Conservation (phyloP, 2,329 filamentous ascomycete species). For the Camillea tinctor region DNA sequence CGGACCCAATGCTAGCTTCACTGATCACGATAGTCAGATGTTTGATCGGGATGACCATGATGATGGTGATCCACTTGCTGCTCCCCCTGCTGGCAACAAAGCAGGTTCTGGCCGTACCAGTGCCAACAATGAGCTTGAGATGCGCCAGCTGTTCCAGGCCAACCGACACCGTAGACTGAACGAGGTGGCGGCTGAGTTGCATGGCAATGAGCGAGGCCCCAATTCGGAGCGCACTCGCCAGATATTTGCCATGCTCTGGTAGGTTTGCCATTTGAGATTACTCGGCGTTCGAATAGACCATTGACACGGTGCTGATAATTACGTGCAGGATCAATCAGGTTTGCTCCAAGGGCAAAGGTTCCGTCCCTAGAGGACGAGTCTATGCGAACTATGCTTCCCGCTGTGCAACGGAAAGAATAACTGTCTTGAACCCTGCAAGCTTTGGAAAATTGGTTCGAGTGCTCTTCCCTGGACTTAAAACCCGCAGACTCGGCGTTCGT, state of each 20-base stretch:
- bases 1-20: slow-evolving; percentile 51
- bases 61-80: slow-evolving; percentile 53
- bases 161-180: slow-evolving; percentile 67
- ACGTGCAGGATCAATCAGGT: slow-evolving; percentile 66
- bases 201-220: slow-evolving; percentile 75
- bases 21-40: slow-evolving; percentile 58
- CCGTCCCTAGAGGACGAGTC: slow-evolving; percentile 87
- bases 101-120: slow-evolving; percentile 62
- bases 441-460: slow-evolving; percentile 97
- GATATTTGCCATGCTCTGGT: slow-evolving; percentile 89
- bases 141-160: slow-evolving; percentile 70
- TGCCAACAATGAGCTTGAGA: slow-evolving; percentile 77
- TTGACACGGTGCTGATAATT: slow-evolving; percentile 22
- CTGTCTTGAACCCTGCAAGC: slow-evolving; percentile 92
- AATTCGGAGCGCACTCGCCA: slow-evolving; percentile 82
- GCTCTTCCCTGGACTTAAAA: slow-evolving; percentile 93
- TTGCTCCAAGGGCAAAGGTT: slow-evolving; percentile 74
- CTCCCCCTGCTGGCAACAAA: slow-evolving; percentile 48
- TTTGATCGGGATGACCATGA: slow-evolving; percentile 59
- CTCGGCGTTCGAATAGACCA: not conserved
- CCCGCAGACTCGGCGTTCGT: slow-evolving; percentile 83
- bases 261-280: slow-evolving; percentile 35
- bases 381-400: slow-evolving; percentile 94
- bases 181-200: slow-evolving; percentile 73
- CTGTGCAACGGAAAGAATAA: slow-evolving; percentile 90